Conservation (phyloP, 495 filamentous ascomycete genomes). For the Xylaria scruposa region DNA sequence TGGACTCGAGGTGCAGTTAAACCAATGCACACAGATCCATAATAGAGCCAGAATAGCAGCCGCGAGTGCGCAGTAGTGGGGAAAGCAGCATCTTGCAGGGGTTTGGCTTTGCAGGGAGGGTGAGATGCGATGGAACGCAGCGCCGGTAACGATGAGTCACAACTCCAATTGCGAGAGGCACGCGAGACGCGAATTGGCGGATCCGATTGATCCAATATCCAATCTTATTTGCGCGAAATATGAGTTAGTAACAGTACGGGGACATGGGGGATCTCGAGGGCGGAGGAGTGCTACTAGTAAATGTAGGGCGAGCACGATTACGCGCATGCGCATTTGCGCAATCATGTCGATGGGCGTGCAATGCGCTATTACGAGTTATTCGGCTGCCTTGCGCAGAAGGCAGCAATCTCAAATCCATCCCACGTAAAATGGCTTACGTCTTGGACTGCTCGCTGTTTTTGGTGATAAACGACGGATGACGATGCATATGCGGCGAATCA, state of each 20-base stretch:
- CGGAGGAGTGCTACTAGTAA: slow-evolving; percentile 3
- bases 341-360: neutral
- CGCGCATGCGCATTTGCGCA: slow-evolving; percentile 23
- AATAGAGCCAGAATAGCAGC: neutral
- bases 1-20: slow-evolving; percentile 13
- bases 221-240: slow-evolving; percentile 15
- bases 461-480: neutral
- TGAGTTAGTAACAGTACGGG: neutral
- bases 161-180: neutral
- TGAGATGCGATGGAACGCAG: slow-evolving; percentile 28
- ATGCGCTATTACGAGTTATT: neutral
- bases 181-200: slow-evolving; percentile 33
- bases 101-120: slow-evolving; percentile 17
- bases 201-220: slow-evolving; percentile 36
- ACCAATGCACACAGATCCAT: neutral
- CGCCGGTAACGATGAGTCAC: slow-evolving; percentile 28
- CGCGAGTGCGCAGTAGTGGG: neutral
- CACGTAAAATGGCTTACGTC: slow-evolving; percentile 3
- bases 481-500: neutral
- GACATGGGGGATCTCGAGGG: slow-evolving; percentile 10
- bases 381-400: slow-evolving; percentile 19
- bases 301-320: slow-evolving; percentile 6
- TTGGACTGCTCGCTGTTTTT: neutral
- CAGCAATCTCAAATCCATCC: slow-evolving; percentile 5
- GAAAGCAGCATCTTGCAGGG: neutral